Evolutionary conservation across 2,329 filamentous ascomycete genomes (phyloP).

Genomic region (Penicillium sp.): DNA sequence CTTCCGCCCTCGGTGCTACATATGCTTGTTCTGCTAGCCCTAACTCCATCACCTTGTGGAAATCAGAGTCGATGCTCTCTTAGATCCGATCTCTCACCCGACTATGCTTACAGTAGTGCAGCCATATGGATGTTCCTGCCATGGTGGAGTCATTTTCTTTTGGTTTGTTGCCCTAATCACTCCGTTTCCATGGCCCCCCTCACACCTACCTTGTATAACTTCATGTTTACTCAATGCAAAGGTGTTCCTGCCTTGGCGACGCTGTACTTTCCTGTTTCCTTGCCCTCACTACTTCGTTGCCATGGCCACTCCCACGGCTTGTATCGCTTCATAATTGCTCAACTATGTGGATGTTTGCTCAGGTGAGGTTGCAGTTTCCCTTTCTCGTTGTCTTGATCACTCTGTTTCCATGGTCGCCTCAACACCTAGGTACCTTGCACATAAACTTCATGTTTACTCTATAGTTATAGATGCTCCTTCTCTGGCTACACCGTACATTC

Average conservation of each 20-base stretch:
- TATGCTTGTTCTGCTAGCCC: too few relatives aligned
- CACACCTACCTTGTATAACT: not conserved
- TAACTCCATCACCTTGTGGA: too few relatives aligned
- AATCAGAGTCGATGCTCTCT: too few relatives aligned
- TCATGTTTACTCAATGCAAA: not conserved
- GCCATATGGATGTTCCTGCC: too few relatives aligned
- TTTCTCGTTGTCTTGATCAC: too few relatives aligned
- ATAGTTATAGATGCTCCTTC: not conserved
- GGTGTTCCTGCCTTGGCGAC: not conserved
- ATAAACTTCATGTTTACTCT: too few relatives aligned
- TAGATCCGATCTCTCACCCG: too few relatives aligned
- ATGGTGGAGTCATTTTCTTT: too few relatives aligned
- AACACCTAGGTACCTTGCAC: too few relatives aligned
- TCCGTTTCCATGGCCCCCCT: slow-evolving; percentile 1
- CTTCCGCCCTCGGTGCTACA: too few relatives aligned
- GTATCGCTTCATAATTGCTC: not conserved
- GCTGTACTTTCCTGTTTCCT: not conserved
- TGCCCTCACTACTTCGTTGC: not conserved
- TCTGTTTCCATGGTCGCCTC: too few relatives aligned
- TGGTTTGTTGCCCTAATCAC: not conserved
- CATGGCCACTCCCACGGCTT: not conserved
- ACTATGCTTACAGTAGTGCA: too few relatives aligned
- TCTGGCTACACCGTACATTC: not conserved
- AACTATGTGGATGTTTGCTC: not conserved
- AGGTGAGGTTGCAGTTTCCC: not conserved